Evolutionary conservation across 441 rosid species (phyloP).

Genomic region (Aleurites moluccanus): DNA sequence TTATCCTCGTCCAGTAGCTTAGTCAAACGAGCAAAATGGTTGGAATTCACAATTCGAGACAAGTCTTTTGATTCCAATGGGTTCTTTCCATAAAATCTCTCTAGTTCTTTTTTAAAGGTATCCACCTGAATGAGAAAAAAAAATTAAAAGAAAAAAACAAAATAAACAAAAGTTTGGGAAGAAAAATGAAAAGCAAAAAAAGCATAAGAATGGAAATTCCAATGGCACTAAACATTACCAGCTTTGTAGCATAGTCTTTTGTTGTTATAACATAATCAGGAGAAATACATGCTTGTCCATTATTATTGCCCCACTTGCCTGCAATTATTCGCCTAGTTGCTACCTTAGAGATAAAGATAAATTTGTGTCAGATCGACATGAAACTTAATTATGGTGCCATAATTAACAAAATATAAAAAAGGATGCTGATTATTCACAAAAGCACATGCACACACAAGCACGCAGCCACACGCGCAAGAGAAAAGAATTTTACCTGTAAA

Average conservation of each 20-base stretch:
- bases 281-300: constrained; percentile 75
- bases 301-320: constrained; percentile 76
- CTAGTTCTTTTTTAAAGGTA: constrained; percentile 59
- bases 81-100: constrained; percentile 71
- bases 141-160: no score
- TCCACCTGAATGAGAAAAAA: constrained; percentile 62
- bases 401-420: background rate
- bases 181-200: background rate
- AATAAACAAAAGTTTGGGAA: background rate
- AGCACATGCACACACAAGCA: background rate
- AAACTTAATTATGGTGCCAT: background rate
- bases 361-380: constrained; percentile 15
- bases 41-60: constrained; percentile 78
- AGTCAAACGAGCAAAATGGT: constrained; percentile 74
- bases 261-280: constrained; percentile 67
- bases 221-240: constrained; percentile 42
- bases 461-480: no score
- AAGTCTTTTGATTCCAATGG: constrained; percentile 82
- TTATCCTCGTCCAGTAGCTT: constrained; percentile 84
- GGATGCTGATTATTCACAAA: background rate
- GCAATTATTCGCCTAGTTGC: constrained; percentile 59
- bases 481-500: constrained; percentile 42
- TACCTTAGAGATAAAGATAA: constrained; percentile 40
- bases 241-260: constrained; percentile 52
- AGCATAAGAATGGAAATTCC: background rate